These are phyloP conservation scores for Nepenthes alata DNA, from an alignment of 179 eudicot species.

Conservation along the genomic window DNA sequence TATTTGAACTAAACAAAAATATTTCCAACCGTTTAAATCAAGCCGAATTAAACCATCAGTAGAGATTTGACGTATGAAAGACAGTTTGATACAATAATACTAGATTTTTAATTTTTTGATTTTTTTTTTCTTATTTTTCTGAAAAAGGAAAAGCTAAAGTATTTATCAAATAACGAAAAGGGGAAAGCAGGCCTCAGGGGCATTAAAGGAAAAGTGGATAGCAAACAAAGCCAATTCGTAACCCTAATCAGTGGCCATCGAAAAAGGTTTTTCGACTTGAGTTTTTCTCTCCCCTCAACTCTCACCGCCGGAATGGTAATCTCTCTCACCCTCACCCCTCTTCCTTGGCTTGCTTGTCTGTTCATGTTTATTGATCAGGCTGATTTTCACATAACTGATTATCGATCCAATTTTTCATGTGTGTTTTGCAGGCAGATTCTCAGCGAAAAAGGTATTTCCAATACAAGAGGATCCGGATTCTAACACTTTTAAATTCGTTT, in stretches of 20 bases:
- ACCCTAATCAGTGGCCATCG: neutral
- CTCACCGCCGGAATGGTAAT: neutral
- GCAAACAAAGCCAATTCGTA: neutral
- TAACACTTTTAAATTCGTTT: no score
- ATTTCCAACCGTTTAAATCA: no score
- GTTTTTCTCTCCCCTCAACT: neutral
- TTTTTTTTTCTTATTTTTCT: no score
- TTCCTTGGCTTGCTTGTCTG: no score
- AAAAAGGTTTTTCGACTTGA: neutral
- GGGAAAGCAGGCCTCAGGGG: neutral
- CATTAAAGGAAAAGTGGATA: neutral
- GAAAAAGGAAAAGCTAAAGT: no score
- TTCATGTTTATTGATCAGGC: neutral
- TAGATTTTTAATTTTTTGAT: no score
- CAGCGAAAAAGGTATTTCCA: constrained; percentile 23
- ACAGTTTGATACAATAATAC: no score
- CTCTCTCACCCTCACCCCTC: neutral
- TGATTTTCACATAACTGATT: neutral
- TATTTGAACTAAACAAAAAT: no score
- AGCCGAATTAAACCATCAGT: no score
- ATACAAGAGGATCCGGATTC: neutral
- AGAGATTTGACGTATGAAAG: no score
- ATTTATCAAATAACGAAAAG: no score
- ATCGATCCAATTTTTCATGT: neutral
- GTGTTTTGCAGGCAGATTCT: constrained; percentile 26